Conservation (phyloP, 768 basidiomycete genomes). For the Rhodotorula graminis region DNA sequence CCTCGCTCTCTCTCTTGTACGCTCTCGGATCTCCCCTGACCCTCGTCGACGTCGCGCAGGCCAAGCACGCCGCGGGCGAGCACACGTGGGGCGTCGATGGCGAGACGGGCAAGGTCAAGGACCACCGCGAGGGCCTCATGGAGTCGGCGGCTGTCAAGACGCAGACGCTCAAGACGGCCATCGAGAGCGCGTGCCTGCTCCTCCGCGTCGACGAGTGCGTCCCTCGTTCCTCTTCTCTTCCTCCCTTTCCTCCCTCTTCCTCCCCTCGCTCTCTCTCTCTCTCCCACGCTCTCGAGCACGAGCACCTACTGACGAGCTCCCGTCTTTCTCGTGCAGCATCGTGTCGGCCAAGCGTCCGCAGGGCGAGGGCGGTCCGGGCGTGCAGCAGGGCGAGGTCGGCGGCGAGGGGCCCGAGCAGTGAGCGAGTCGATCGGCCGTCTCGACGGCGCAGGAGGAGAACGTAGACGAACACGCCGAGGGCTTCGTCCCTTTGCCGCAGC, state of each 20-base stretch:
- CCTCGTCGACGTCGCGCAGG: constrained; percentile 53
- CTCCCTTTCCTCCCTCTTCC: neutral
- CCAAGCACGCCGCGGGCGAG: constrained; percentile 89
- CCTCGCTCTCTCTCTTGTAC: neutral
- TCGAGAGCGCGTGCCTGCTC: constrained; percentile 54
- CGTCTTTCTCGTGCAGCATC: constrained; percentile 21
- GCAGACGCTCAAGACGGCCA: constrained; percentile 93
- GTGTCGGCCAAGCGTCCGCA: constrained; percentile 38
- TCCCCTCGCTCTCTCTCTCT: too few relatives aligned
- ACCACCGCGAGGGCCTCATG: constrained; percentile 88
- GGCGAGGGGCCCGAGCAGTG: neutral
- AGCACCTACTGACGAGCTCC: too few relatives aligned
- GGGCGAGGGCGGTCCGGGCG: constrained; percentile 33
- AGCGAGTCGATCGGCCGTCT: too few relatives aligned
- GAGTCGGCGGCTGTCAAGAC: constrained; percentile 98
- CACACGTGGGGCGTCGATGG: constrained; percentile 91
- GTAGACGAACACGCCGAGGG: neutral
- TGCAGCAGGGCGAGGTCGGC: constrained; percentile 1
- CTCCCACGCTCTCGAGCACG: neutral
- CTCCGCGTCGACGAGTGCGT: constrained; percentile 39
- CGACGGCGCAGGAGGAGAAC: too few relatives aligned
- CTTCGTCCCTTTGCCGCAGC: too few relatives aligned
- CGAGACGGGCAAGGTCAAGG: constrained; percentile 88
- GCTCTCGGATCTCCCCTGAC: neutral
- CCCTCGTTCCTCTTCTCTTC: accelerated